phyloP scores from a whole-genome alignment of 345 rosid genomes.

The Salix udensis region DNA sequence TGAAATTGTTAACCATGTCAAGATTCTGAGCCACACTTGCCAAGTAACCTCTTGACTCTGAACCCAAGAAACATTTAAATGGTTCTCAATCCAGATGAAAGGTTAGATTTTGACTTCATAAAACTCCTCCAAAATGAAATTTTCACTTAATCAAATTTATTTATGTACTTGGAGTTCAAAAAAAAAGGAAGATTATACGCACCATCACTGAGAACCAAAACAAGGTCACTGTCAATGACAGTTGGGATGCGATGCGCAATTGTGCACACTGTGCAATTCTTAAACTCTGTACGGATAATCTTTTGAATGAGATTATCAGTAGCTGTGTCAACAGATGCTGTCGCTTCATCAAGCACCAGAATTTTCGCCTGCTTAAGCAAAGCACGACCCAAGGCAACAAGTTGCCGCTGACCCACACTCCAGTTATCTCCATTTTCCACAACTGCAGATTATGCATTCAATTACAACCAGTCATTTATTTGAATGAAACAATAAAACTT shows the following conservation, averaged over 20 bases:
- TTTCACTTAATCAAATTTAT: background rate
- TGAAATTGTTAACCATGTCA: background rate
- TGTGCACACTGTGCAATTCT: constrained; percentile 91
- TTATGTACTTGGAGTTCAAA: background rate
- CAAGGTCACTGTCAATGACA: constrained; percentile 94
- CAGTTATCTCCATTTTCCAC: constrained; percentile 98
- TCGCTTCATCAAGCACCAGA: constrained; percentile 97
- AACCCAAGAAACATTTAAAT: background rate
- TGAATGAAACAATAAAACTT: background rate
- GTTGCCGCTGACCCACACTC: constrained; percentile 98
- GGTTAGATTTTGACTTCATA: background rate
- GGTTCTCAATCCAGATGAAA: too few relatives aligned
- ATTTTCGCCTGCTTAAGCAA: constrained; percentile 87
- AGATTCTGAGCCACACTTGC: background rate
- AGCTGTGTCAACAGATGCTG: constrained; percentile 97
- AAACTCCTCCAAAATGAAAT: background rate
- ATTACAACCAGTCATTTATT: constrained; percentile 14
- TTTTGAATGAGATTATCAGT: constrained; percentile 95
- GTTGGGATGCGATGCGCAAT: constrained; percentile 99
- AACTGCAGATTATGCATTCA: constrained; percentile 42
- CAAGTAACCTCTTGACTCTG: background rate
- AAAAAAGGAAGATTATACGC: constrained; percentile 6
- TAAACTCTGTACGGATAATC: constrained; percentile 88
- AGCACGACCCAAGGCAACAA: constrained; percentile 88
- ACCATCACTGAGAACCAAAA: constrained; percentile 97